phyloP scores from a whole-genome alignment of 2,329 filamentous ascomycete species.

The Venturiaceae sp. region DNA sequence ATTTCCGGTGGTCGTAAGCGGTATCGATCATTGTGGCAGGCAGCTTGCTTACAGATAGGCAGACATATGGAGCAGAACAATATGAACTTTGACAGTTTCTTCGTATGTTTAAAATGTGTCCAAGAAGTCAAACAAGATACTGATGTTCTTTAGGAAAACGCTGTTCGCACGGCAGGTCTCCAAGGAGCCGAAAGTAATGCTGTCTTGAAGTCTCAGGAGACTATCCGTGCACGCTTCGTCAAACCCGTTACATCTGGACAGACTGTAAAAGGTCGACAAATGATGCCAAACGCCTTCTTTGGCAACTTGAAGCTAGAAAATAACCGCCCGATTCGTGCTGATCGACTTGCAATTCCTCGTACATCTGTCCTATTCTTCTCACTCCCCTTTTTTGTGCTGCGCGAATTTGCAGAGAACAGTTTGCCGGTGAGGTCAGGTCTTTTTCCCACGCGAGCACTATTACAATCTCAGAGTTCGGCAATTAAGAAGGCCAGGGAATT shows the following conservation, averaged over 20 bases:
- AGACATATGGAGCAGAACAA: background rate
- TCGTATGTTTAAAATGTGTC: background rate
- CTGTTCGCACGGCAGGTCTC: background rate
- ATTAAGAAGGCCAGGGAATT: background rate
- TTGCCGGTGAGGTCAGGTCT: background rate
- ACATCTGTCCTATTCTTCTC: background rate
- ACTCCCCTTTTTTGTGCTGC: background rate
- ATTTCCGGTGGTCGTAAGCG: background rate
- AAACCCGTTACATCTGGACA: background rate
- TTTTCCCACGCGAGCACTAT: background rate
- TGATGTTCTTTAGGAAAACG: background rate
- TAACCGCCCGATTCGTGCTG: background rate
- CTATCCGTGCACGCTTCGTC: background rate
- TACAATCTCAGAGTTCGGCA: background rate
- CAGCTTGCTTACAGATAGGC: background rate
- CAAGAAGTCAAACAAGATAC: background rate
- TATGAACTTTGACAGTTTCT: background rate
- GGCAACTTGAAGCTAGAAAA: background rate
- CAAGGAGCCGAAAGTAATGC: background rate
- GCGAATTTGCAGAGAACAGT: background rate
- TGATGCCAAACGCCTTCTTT: background rate
- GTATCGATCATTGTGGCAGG: background rate
- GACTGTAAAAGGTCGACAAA: background rate
- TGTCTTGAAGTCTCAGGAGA: background rate
- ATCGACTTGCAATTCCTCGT: background rate